phyloP scores from a whole-genome alignment of 495 filamentous ascomycete species.

The Penicillium turbatum region DNA sequence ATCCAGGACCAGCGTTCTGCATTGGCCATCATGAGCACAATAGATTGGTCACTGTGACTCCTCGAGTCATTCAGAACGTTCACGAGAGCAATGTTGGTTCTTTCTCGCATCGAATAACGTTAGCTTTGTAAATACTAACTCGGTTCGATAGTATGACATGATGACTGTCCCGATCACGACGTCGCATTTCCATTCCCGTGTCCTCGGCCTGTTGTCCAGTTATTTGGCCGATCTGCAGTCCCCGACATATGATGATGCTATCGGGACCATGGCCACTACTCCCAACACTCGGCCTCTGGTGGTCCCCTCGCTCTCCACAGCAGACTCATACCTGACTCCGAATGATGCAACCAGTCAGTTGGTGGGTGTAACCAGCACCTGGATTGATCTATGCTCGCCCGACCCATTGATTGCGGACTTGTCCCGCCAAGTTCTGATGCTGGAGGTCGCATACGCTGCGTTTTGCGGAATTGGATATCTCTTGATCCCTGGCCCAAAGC shows the following conservation, averaged over 20 bases:
- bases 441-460: slow-evolving; percentile 89
- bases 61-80: slow-evolving; percentile 60
- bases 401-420: slow-evolving; percentile 77
- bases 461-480: slow-evolving; percentile 88
- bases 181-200: slow-evolving; percentile 69
- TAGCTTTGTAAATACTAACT: slow-evolving; percentile 8
- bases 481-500: slow-evolving; percentile 68
- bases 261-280: slow-evolving; percentile 35
- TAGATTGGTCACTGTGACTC: slow-evolving; percentile 55
- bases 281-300: slow-evolving; percentile 45
- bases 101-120: neutral
- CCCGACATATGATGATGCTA: slow-evolving; percentile 28
- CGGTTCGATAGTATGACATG: slow-evolving; percentile 72
- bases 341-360: slow-evolving; percentile 66
- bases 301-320: slow-evolving; percentile 65
- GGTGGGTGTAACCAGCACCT: slow-evolving; percentile 70
- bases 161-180: slow-evolving; percentile 88
- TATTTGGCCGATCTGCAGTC: slow-evolving; percentile 43
- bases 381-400: slow-evolving; percentile 84
- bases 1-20: slow-evolving; percentile 62
- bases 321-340: slow-evolving; percentile 72
- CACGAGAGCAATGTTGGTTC: slow-evolving; percentile 53
- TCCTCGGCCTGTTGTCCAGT: slow-evolving; percentile 59
- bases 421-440: slow-evolving; percentile 80
- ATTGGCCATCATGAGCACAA: slow-evolving; percentile 80